phyloP scores from a whole-genome alignment of 495 filamentous ascomycete genomes.

The Penicillium angulare region DNA sequence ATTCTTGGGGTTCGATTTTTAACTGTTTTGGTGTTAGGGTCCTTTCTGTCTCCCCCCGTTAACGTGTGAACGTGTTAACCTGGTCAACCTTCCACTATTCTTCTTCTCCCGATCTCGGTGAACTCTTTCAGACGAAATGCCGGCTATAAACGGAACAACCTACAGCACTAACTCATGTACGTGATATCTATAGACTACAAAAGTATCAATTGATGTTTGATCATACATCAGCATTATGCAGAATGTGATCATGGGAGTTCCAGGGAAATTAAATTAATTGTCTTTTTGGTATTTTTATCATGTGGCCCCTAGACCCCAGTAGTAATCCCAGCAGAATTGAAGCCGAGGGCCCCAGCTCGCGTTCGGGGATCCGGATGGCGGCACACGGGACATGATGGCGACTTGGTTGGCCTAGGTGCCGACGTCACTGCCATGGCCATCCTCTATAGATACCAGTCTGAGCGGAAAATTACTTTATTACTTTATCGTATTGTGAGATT shows the following conservation, averaged over 20 bases:
- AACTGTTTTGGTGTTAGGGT: not conserved
- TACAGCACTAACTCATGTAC: too few species aligned
- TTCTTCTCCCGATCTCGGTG: slow-evolving; percentile 24
- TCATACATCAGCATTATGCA: too few species aligned
- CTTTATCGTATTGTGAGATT: too few species aligned
- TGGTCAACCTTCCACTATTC: not conserved
- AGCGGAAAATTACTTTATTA: too few species aligned
- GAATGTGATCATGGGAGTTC: not conserved
- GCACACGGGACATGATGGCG: slow-evolving; percentile 22
- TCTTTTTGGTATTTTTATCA: too few species aligned
- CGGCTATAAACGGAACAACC: slow-evolving; percentile 14
- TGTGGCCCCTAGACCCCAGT: too few species aligned
- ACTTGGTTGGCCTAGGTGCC: too few species aligned
- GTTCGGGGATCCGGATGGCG: slow-evolving; percentile 19
- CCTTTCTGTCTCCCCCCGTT: not conserved
- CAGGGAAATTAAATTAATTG: too few species aligned
- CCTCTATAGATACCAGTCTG: not conserved
- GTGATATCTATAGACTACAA: too few species aligned
- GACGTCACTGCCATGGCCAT: slow-evolving; percentile 35
- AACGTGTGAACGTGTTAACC: not conserved
- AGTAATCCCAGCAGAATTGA: too few species aligned
- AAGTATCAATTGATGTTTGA: too few species aligned
- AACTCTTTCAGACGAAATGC: slow-evolving; percentile 19
- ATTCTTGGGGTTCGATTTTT: not conserved
- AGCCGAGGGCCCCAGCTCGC: slow-evolving; percentile 14